phyloP scores from a whole-genome alignment of 148 eudicot species.

The Camellia granthamiana region DNA sequence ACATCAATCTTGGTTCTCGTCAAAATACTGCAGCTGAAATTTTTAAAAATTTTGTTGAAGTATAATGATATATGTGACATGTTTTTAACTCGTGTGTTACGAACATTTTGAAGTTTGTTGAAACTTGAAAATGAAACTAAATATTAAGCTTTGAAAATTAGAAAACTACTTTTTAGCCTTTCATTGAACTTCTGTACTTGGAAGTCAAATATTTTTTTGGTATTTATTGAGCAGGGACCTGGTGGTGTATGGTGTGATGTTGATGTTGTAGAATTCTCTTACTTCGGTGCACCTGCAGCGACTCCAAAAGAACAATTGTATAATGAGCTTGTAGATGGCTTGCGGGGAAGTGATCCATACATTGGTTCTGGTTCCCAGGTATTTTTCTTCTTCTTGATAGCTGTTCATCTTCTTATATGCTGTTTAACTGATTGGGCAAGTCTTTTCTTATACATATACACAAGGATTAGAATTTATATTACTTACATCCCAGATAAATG shows the following conservation, averaged over 20 bases:
- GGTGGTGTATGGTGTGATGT: slow-evolving; percentile 79
- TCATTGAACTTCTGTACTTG: neutral
- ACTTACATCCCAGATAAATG: neutral
- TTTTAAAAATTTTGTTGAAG: neutral
- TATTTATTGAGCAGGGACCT: slow-evolving; percentile 48
- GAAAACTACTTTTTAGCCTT: neutral
- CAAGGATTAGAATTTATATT: neutral
- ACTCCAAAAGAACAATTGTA: slow-evolving; percentile 64
- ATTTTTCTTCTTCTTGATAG: neutral
- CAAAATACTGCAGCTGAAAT: neutral
- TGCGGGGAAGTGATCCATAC: slow-evolving; percentile 62
- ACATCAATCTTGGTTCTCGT: neutral
- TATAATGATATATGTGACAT: neutral
- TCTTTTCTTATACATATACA: neutral
- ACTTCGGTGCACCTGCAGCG: slow-evolving; percentile 59
- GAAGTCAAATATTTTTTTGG: neutral
- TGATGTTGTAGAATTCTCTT: slow-evolving; percentile 67
- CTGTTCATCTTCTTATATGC: neutral
- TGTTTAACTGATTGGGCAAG: neutral
- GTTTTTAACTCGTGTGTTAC: neutral
- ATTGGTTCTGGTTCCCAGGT: slow-evolving; percentile 83
- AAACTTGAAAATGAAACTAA: neutral
- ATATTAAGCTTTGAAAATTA: neutral
- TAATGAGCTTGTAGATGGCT: slow-evolving; percentile 61
- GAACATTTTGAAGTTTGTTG: neutral